phyloP scores from a whole-genome alignment of 495 filamentous ascomycete species.

The Bathelium albidoporum region DNA sequence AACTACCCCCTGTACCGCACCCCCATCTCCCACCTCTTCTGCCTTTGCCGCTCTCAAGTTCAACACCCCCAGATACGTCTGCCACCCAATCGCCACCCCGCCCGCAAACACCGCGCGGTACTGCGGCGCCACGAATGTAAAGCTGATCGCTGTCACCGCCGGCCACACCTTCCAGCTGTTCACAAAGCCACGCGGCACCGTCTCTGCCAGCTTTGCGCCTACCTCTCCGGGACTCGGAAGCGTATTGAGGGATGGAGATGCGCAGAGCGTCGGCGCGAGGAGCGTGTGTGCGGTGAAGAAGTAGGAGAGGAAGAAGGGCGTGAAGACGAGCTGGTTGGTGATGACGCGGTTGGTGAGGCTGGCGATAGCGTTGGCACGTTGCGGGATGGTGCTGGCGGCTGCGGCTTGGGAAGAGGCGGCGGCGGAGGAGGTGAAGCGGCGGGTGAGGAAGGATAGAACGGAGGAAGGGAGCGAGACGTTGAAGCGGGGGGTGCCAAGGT shows the following conservation, averaged over 20 bases:
- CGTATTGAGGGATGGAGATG: slow-evolving; percentile 58
- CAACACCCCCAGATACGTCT: slow-evolving; percentile 76
- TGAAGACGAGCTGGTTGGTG: slow-evolving; percentile 74
- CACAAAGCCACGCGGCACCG: slow-evolving; percentile 62
- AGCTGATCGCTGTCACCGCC: slow-evolving; percentile 75
- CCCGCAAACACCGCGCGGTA: slow-evolving; percentile 72
- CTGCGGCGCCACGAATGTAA: slow-evolving; percentile 69
- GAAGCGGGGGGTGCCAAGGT: slow-evolving; percentile 42
- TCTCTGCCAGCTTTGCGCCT: slow-evolving; percentile 58
- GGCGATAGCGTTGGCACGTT: slow-evolving; percentile 67
- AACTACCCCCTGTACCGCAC: neutral
- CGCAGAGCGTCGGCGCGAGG: slow-evolving; percentile 57
- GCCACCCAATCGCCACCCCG: slow-evolving; percentile 74
- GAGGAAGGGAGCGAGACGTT: neutral
- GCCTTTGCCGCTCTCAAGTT: slow-evolving; percentile 58
- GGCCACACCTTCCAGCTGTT: slow-evolving; percentile 90
- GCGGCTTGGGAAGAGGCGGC: neutral
- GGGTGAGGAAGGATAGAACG: neutral
- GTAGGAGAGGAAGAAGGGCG: slow-evolving; percentile 79
- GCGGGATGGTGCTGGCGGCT: neutral
- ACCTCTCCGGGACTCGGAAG: slow-evolving; percentile 50
- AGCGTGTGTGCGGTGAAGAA: slow-evolving; percentile 81
- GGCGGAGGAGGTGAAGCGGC: neutral
- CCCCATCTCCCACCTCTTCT: slow-evolving; percentile 32
- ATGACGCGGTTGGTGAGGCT: slow-evolving; percentile 65